Conservation (phyloP, 805 yeast genomes). For the Candida tibetensis region DNA sequence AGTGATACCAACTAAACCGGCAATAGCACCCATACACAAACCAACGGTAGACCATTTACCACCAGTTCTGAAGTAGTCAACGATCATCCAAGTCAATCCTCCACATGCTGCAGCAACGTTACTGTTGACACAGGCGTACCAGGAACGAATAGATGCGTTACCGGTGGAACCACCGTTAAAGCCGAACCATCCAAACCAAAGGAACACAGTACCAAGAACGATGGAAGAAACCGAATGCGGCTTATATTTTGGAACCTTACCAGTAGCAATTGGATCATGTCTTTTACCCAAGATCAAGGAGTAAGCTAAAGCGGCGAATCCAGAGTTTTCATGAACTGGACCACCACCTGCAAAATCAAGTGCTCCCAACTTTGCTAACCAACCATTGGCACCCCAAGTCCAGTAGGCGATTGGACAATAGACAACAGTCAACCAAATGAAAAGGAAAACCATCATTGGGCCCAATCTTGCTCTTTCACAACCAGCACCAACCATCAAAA, state of each 20-base stretch:
- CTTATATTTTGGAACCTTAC: conserved; percentile 79
- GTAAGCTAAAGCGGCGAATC: conserved; percentile 92
- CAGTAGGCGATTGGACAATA: conserved; percentile 96
- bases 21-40: conserved; percentile 88
- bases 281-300: conserved; percentile 92
- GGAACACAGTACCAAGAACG: conserved; percentile 88
- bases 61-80: conserved; percentile 83
- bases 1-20: conserved; percentile 92
- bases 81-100: conserved; percentile 90
- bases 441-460: conserved; percentile 93
- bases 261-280: conserved; percentile 69
- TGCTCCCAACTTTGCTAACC: conserved; percentile 81
- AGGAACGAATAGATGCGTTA: conserved; percentile 86
- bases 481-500: conserved; percentile 95
- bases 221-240: conserved; percentile 92
- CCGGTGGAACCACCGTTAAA: conserved; percentile 99
- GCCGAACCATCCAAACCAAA: conserved; percentile 99
- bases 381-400: conserved; percentile 96
- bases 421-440: conserved; percentile 91
- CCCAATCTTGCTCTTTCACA: conserved; percentile 95
- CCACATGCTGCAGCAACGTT: conserved; percentile 92
- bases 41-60: conserved; percentile 93
- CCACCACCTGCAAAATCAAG: conserved; percentile 99
- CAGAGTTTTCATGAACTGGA: conserved; percentile 94
- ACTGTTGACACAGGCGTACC: conserved; percentile 92